Conservation (phyloP, 495 filamentous ascomycete species). For the Podospora pseudopauciseta region DNA sequence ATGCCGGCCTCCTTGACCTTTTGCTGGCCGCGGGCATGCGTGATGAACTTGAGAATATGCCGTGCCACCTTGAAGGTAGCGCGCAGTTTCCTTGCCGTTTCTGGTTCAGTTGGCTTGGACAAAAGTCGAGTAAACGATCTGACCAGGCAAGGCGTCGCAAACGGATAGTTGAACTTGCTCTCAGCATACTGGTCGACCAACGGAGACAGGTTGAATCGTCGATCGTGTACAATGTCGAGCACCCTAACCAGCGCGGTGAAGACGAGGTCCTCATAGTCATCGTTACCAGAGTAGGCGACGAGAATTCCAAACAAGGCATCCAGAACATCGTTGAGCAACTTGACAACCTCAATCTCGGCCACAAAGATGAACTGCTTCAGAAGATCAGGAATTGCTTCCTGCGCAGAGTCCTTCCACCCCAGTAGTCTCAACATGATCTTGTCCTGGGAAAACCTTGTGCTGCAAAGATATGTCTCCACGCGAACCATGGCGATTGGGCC, state of each 20-base stretch:
- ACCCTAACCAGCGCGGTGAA: constrained; percentile 88
- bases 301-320: constrained; percentile 89
- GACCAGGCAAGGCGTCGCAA: constrained; percentile 87
- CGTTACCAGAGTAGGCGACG: constrained; percentile 80
- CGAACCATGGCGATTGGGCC: constrained; percentile 71
- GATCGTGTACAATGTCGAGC: constrained; percentile 89
- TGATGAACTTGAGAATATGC: constrained; percentile 92
- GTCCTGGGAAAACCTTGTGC: constrained; percentile 93
- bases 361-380: constrained; percentile 86
- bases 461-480: constrained; percentile 87
- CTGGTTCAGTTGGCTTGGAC: constrained; percentile 69
- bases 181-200: constrained; percentile 91
- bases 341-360: constrained; percentile 95
- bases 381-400: constrained; percentile 64
- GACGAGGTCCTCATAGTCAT: constrained; percentile 88
- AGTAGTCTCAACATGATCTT: constrained; percentile 78
- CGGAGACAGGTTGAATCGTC: constrained; percentile 85
- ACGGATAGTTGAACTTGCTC: constrained; percentile 85
- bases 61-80: constrained; percentile 93
- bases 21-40: constrained; percentile 82
- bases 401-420: constrained; percentile 74
- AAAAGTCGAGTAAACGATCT: constrained; percentile 80
- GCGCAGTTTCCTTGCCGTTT: constrained; percentile 77
- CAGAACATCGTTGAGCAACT: constrained; percentile 83
- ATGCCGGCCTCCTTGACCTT: constrained; percentile 84